A percentile compares a stretch with the other conserved stretches of the same genome.
These are phyloP conservation scores for Ceratopteris richardii DNA, from an alignment of 75 land plant species.

Conservation along the genomic window DNA sequence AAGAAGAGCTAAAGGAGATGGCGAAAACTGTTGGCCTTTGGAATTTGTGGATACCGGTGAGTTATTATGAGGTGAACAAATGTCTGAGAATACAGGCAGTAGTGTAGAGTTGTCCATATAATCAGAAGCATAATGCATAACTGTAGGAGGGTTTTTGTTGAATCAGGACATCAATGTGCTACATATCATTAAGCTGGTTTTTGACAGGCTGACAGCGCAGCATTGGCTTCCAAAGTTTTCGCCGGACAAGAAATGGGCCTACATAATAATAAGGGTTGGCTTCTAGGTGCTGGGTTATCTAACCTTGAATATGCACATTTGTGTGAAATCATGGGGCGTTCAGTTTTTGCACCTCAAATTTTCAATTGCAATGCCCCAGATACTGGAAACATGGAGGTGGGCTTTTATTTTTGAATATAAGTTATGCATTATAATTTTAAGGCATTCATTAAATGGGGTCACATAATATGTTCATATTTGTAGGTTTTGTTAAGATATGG, in stretches of 20 bases:
- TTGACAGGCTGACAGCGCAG: conserved; percentile 85
- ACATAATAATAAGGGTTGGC: conserved; percentile 14
- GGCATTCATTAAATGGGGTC: too few relatives aligned
- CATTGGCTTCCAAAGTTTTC: conserved; percentile 50
- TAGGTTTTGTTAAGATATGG: conserved; percentile 93
- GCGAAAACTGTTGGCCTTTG: conserved; percentile 89
- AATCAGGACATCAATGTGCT: too few relatives aligned
- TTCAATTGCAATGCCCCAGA: conserved; percentile 95
- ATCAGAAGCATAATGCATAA: background rate
- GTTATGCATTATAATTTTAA: background rate
- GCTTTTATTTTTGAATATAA: conserved; percentile 3
- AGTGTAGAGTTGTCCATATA: too few relatives aligned
- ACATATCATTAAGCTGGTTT: too few relatives aligned
- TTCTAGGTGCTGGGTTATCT: conserved; percentile 85
- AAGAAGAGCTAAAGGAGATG: conserved; percentile 66
- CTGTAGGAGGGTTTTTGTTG: too few relatives aligned
- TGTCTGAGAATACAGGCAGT: too few relatives aligned
- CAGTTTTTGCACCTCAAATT: conserved; percentile 84
- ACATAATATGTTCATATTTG: background rate
- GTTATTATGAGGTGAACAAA: too few relatives aligned
- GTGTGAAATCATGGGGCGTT: conserved; percentile 93
- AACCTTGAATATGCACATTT: conserved; percentile 93
- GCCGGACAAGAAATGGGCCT: conserved; percentile 17
- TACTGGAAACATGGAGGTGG: conserved; percentile 99
- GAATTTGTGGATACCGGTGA: conserved; percentile 94